phyloP scores from a whole-genome alignment of 495 filamentous ascomycete genomes.

The Xylaria venustula region DNA sequence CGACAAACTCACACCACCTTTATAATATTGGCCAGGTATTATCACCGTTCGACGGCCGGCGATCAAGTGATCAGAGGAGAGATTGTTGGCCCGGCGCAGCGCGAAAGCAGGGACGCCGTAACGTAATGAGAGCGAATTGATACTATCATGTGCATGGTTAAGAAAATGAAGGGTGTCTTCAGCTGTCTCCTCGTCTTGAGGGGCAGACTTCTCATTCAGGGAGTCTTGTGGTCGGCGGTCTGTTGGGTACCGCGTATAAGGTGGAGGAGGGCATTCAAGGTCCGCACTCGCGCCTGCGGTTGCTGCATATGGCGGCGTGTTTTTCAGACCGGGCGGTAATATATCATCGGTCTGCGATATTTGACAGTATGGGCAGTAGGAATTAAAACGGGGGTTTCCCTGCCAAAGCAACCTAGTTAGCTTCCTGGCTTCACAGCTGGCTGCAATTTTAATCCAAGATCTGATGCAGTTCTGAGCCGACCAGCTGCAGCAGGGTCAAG shows the following conservation, averaged over 20 bases:
- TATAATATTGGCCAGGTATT: slow-evolving; percentile 66
- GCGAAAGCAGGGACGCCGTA: slow-evolving; percentile 60
- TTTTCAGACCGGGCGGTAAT: slow-evolving; percentile 53
- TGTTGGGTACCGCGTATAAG: slow-evolving; percentile 32
- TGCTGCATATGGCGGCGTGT: slow-evolving; percentile 59
- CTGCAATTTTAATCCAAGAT: not conserved
- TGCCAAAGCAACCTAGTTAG: slow-evolving; percentile 30
- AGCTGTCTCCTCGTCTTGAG: slow-evolving; percentile 22
- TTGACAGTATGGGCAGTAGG: slow-evolving; percentile 63
- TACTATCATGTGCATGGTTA: slow-evolving; percentile 58
- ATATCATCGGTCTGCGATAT: slow-evolving; percentile 46
- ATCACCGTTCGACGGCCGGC: slow-evolving; percentile 61
- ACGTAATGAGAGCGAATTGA: slow-evolving; percentile 62
- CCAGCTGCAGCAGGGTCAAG: not conserved
- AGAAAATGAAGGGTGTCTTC: slow-evolving; percentile 69
- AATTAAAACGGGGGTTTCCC: slow-evolving; percentile 65
- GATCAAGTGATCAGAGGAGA: slow-evolving; percentile 65
- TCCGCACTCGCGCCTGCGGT: slow-evolving; percentile 20
- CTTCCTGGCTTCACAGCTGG: not conserved
- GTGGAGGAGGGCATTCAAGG: slow-evolving; percentile 35
- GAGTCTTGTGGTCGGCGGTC: slow-evolving; percentile 7
- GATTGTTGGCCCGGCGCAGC: slow-evolving; percentile 59
- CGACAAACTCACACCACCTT: slow-evolving; percentile 60
- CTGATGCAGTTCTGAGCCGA: not conserved
- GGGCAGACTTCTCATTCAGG: slow-evolving; percentile 26